These are phyloP conservation scores for Cajanus cajan DNA, from an alignment of 306 rosid genomes.

Conservation along the genomic window DNA sequence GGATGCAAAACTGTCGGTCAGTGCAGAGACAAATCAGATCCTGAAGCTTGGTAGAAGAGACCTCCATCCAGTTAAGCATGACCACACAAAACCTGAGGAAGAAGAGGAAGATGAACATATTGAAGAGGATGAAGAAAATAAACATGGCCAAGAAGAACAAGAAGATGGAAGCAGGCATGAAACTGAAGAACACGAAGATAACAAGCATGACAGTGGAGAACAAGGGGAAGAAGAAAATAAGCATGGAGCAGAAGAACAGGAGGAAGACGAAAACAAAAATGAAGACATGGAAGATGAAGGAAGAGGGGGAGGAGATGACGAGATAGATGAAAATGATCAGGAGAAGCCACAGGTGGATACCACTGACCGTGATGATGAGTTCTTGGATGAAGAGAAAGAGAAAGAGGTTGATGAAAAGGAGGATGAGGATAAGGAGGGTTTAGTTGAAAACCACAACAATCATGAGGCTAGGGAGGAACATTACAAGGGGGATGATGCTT, in stretches of 20 bases:
- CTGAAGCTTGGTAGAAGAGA: constrained; percentile 79
- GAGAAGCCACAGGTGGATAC: constrained; percentile 55
- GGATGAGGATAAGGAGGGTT: constrained; percentile 51
- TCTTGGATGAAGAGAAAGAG: constrained; percentile 62
- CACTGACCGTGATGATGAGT: constrained; percentile 52
- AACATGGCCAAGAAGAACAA: constrained; percentile 44
- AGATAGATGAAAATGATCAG: constrained; percentile 73
- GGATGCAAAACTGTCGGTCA: constrained; percentile 35
- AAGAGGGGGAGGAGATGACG: constrained; percentile 68
- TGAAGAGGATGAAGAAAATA: constrained; percentile 55
- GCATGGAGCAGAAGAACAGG: constrained; percentile 46
- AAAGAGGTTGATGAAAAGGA: constrained; percentile 46
- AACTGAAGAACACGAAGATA: constrained; percentile 37
- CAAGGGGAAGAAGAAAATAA: constrained; percentile 50
- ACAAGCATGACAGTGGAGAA: constrained; percentile 38
- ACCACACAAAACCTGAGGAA: constrained; percentile 53
- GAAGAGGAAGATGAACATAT: constrained; percentile 68
- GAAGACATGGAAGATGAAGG: constrained; percentile 59
- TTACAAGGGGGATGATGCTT: constrained; percentile 93
- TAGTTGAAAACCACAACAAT: constrained; percentile 45
- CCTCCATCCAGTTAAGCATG: constrained; percentile 49
- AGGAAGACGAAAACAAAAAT: constrained; percentile 55
- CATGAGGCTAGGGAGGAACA: constrained; percentile 93
- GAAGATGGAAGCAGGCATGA: constrained; percentile 40
- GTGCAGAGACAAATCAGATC: constrained; percentile 37